Percentiles rank a stretch among this genome's conserved stretches.
Evolutionary conservation across 2,329 filamentous ascomycete genomes (phyloP).

Genomic region (Aspergillus vadensis): DNA sequence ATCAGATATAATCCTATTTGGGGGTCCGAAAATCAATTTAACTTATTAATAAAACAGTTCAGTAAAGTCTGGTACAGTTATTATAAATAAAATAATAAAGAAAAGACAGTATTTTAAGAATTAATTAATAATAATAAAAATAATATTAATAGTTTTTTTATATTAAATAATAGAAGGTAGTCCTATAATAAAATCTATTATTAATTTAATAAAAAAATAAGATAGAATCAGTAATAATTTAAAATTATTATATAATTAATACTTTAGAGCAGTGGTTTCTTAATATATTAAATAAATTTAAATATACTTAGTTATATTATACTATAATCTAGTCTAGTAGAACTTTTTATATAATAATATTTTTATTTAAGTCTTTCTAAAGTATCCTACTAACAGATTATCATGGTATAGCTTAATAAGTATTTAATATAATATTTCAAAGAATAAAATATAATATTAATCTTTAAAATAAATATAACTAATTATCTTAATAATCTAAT

Average conservation of each 20-base stretch:
- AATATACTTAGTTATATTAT: neutral
- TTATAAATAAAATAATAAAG: neutral
- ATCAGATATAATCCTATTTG: neutral
- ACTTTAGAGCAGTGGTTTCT: neutral
- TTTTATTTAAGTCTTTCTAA: neutral
- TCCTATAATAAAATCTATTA: neutral
- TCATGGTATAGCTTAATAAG: neutral
- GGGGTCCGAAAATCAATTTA: neutral
- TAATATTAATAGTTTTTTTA: neutral
- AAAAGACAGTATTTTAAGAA: too few species aligned
- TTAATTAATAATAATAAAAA: neutral
- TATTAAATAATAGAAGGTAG: neutral
- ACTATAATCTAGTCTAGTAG: neutral
- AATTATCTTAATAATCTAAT: neutral
- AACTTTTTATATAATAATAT: neutral
- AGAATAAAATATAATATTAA: neutral
- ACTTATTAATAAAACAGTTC: neutral
- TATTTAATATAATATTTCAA: neutral
- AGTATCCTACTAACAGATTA: neutral
- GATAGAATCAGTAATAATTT: neutral
- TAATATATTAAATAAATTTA: neutral
- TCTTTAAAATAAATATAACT: neutral
- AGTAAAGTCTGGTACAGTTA: neutral
- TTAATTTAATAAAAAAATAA: neutral
- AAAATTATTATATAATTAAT: neutral